phyloP scores from a whole-genome alignment of 2,329 filamentous ascomycete genomes.

The Diatrype stigma region DNA sequence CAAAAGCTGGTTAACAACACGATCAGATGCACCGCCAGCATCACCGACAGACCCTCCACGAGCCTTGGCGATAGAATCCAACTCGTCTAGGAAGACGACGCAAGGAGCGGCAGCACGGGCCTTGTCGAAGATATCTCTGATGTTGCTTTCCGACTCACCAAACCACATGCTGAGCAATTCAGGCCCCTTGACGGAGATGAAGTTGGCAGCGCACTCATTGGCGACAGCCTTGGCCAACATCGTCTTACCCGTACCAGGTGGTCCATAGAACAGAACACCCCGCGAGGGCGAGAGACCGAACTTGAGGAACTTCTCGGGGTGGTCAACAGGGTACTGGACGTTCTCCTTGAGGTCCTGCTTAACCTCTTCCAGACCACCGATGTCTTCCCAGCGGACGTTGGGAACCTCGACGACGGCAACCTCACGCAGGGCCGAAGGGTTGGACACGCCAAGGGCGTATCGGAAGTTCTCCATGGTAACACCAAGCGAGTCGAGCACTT shows the following conservation, averaged over 20 bases:
- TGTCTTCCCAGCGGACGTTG: constrained; percentile 99
- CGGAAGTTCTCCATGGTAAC: constrained; percentile 99
- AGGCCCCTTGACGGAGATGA: constrained; percentile 98
- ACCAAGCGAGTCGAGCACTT: constrained; percentile 95
- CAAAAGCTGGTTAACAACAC: constrained; percentile 98
- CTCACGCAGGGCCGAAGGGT: constrained; percentile 96
- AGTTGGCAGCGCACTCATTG: constrained; percentile 99
- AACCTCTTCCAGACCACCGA: constrained; percentile 95
- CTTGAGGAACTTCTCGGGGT: constrained; percentile 99
- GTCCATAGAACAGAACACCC: constrained; percentile 98
- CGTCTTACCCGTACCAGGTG: constrained; percentile 99
- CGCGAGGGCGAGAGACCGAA: constrained; percentile 97
- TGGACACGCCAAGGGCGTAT: constrained; percentile 95
- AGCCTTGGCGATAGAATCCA: constrained; percentile 98
- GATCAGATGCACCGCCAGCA: constrained; percentile 95
- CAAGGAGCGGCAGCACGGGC: constrained; percentile 96
- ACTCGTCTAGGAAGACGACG: constrained; percentile 96
- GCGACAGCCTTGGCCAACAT: constrained; percentile 98
- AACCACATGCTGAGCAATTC: constrained; percentile 99
- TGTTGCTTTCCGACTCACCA: constrained; percentile 99
- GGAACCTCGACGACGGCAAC: constrained; percentile 98
- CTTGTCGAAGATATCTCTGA: constrained; percentile 99
- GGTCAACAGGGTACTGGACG: constrained; percentile 98
- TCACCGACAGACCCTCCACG: constrained; percentile 95
- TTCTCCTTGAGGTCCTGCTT: constrained; percentile 99